phyloP scores from a whole-genome alignment of 169 alveolate species.

The Cryptosporidium ryanae region DNA sequence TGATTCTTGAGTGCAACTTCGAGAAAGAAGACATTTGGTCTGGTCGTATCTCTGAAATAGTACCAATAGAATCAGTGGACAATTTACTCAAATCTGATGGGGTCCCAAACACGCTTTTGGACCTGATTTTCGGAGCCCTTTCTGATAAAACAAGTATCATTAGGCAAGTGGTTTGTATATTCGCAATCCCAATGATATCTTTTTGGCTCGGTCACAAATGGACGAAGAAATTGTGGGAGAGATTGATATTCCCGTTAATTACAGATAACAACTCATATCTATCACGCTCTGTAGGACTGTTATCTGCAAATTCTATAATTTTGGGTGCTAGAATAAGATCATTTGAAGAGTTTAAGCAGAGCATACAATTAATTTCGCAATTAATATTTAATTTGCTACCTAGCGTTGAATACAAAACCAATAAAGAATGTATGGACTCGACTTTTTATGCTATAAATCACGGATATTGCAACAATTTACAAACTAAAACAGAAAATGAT shows the following conservation, averaged over 20 bases:
- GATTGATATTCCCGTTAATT: conserved; percentile 17
- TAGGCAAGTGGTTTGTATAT: conserved; percentile 51
- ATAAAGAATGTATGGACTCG: not conserved
- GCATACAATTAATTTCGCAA: not conserved
- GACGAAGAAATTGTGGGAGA: conserved; percentile 23
- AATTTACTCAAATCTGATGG: conserved; percentile 6
- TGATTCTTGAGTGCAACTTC: not conserved
- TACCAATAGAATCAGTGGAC: not conserved
- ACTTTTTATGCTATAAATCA: not conserved
- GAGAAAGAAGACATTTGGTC: conserved; percentile 33
- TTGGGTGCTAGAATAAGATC: not conserved
- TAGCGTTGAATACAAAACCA: not conserved
- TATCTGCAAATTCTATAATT: conserved; percentile 29
- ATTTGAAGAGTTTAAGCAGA: conserved; percentile 6
- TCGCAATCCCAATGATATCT: conserved; percentile 28
- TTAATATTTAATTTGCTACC: conserved; percentile 32
- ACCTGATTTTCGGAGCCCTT: not conserved
- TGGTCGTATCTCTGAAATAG: not conserved
- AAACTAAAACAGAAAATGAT: not conserved
- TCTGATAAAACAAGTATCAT: conserved; percentile 36
- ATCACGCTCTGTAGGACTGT: conserved; percentile 13
- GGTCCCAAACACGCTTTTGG: conserved; percentile 2
- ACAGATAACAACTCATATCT: conserved; percentile 10
- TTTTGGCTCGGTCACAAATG: conserved; percentile 38
- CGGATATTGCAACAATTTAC: no score